phyloP scores from a whole-genome alignment of 164 flowering plant species.

The Buxus sempervirens region DNA sequence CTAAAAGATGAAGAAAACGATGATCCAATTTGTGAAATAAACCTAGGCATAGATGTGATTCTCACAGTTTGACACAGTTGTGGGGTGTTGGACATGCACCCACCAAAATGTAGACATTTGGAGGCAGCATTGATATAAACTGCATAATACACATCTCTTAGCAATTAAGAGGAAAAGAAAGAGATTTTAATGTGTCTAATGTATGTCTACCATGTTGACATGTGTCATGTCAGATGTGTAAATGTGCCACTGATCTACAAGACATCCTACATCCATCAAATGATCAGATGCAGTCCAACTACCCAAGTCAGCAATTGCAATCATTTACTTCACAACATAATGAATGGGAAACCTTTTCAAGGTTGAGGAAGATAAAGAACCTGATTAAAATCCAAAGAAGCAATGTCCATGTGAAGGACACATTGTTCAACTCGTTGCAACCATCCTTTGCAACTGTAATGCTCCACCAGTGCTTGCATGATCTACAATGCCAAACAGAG shows the following conservation, averaged over 20 bases:
- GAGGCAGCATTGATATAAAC: too few species aligned
- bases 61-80: too few species aligned
- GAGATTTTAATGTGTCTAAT: too few species aligned
- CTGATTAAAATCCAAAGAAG: constrained; percentile 98
- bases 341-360: background rate
- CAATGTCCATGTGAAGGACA: constrained; percentile 98
- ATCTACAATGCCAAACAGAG: constrained; percentile 41
- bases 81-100: too few species aligned
- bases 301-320: background rate
- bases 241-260: too few species aligned
- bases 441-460: constrained; percentile 95
- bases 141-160: too few species aligned
- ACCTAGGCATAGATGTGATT: background rate
- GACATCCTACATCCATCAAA: too few species aligned
- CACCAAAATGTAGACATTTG: too few species aligned
- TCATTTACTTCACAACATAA: constrained; percentile 7
- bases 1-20: constrained; percentile 34
- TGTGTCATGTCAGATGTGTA: too few species aligned
- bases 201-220: too few species aligned
- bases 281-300: background rate
- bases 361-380: constrained; percentile 24
- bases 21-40: background rate
- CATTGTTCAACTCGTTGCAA: constrained; percentile 97
- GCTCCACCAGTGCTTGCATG: constrained; percentile 99
- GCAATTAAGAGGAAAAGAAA: too few species aligned